phyloP scores from a whole-genome alignment of 129 eudicot genomes.

The Logfia minima region DNA sequence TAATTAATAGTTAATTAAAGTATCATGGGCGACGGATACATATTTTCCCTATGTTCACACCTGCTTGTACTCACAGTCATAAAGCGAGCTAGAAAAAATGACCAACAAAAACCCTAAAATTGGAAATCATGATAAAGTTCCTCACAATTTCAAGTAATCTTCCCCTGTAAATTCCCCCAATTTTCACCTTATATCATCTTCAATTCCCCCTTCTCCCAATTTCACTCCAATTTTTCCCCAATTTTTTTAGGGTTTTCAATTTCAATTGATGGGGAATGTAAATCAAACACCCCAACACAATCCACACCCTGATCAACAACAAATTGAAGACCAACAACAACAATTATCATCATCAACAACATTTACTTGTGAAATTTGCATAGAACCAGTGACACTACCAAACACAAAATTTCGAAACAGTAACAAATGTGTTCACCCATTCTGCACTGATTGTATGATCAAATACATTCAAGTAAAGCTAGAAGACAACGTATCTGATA shows the following conservation, averaged over 20 bases:
- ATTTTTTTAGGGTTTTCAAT: neutral
- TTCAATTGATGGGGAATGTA: slow-evolving; percentile 44
- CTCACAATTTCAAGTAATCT: too few species aligned
- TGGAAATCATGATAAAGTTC: too few species aligned
- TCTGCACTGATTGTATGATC: slow-evolving; percentile 61
- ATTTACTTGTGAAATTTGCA: slow-evolving; percentile 73
- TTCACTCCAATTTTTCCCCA: too few species aligned
- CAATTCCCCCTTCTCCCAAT: too few species aligned
- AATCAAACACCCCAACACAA: slow-evolving; percentile 35
- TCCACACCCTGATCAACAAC: neutral
- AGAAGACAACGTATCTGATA: slow-evolving; percentile 44
- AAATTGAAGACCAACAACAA: slow-evolving; percentile 13
- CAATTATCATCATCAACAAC: slow-evolving; percentile 28
- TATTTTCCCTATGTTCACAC: too few species aligned
- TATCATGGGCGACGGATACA: too few species aligned
- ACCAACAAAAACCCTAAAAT: too few species aligned
- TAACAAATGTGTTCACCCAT: slow-evolving; percentile 47
- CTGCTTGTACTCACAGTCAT: too few species aligned
- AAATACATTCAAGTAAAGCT: slow-evolving; percentile 58
- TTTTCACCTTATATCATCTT: too few species aligned
- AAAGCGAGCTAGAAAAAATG: too few species aligned
- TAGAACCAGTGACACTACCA: slow-evolving; percentile 49
- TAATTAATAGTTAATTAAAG: too few species aligned
- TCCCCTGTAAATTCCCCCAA: too few species aligned
- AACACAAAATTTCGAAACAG: slow-evolving; percentile 34